These are phyloP conservation scores for Lachnellula arida DNA, from an alignment of 2,329 filamentous ascomycete species.

Conservation along the genomic window DNA sequence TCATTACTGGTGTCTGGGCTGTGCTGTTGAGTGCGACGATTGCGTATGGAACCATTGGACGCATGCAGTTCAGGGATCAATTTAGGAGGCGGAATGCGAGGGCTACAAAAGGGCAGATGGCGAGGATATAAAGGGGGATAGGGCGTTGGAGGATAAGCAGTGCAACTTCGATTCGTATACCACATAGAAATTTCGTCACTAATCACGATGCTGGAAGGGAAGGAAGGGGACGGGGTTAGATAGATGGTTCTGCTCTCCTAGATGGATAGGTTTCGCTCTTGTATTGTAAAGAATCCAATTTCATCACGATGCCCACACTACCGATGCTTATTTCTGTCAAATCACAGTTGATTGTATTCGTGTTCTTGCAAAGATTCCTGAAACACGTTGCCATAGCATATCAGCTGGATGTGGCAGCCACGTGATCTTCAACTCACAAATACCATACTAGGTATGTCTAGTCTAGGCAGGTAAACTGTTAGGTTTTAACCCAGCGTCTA, in stretches of 20 bases:
- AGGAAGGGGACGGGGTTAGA: not conserved
- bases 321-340: not conserved
- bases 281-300: not conserved
- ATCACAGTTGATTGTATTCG: too few species aligned
- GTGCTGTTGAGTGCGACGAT: slow-evolving; percentile 52
- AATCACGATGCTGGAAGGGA: not conserved
- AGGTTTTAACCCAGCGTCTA: too few species aligned
- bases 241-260: not conserved
- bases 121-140: slow-evolving; percentile 20
- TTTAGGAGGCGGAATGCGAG: slow-evolving; percentile 50
- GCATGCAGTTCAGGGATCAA: slow-evolving; percentile 61
- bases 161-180: slow-evolving; percentile 5
- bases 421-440: too few species aligned
- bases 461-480: too few species aligned
- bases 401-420: too few species aligned
- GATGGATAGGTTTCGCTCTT: not conserved
- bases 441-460: too few species aligned
- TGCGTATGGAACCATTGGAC: slow-evolving; percentile 60
- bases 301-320: not conserved
- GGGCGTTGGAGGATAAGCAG: not conserved
- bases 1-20: slow-evolving; percentile 61
- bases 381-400: too few species aligned
- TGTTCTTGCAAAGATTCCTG: too few species aligned
- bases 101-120: slow-evolving; percentile 33
- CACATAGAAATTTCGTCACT: slow-evolving; percentile 4